Percentiles rank a stretch among this genome's conserved stretches.
phyloP scores from a whole-genome alignment of 805 yeast species.

The Scheffersomyces amazonensis region DNA sequence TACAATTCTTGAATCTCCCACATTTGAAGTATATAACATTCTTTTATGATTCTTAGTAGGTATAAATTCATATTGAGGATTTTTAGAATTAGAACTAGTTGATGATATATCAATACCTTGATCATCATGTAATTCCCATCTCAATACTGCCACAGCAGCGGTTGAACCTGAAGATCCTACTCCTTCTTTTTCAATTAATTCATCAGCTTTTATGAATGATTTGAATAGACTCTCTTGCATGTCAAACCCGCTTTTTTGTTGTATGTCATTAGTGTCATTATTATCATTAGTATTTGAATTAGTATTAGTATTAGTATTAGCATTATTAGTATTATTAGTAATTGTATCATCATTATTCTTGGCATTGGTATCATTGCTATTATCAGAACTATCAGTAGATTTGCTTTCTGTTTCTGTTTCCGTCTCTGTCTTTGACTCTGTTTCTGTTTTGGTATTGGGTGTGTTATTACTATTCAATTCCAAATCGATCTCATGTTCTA shows the following conservation, averaged over 20 bases:
- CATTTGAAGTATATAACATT: constrained; percentile 89
- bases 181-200: constrained; percentile 54
- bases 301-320: constrained; percentile 19
- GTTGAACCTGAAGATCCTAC: constrained; percentile 87
- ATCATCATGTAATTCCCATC: constrained; percentile 63
- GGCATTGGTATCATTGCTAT: too few species aligned
- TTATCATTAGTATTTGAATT: constrained; percentile 36
- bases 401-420: too few species aligned
- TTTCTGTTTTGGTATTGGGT: too few species aligned
- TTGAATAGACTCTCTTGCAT: constrained; percentile 64
- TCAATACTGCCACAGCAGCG: constrained; percentile 86
- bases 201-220: constrained; percentile 76
- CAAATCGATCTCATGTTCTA: constrained; percentile 51
- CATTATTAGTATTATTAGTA: constrained; percentile 1
- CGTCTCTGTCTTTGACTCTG: too few species aligned
- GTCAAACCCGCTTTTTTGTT: constrained; percentile 43
- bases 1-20: constrained; percentile 88
- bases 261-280: constrained; percentile 10
- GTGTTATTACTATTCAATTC: not conserved
- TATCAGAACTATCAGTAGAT: too few species aligned
- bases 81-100: not conserved
- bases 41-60: constrained; percentile 55
- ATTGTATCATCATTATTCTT: constrained; percentile 14
- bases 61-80: constrained; percentile 40
- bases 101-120: constrained; percentile 2